A percentile compares a stretch with the other conserved stretches of the same genome.
phyloP scores from a whole-genome alignment of 768 basidiomycete genomes.

The Mycena rosella region DNA sequence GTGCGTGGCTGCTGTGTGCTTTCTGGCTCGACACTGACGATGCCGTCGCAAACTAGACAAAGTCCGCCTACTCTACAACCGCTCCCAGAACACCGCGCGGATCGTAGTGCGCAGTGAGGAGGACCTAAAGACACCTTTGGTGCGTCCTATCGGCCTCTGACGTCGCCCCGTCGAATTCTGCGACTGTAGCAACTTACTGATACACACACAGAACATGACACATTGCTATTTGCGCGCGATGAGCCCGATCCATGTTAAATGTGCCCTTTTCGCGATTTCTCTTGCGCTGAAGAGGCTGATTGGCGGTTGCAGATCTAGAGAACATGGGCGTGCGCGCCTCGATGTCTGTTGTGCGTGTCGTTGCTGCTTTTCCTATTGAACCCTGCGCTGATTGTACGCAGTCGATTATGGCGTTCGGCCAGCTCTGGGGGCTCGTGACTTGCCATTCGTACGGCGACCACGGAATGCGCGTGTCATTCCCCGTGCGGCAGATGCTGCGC shows the following conservation, averaged over 20 bases:
- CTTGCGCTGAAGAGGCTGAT: background rate
- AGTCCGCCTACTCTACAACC: conserved; percentile 81
- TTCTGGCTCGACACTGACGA: background rate
- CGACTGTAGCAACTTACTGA: background rate
- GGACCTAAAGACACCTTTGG: conserved; percentile 77
- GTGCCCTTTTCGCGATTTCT: conserved; percentile 43
- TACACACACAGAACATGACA: conserved; percentile 74
- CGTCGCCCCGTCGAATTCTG: too few species aligned
- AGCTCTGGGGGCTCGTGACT: conserved; percentile 84
- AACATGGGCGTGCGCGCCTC: conserved; percentile 89
- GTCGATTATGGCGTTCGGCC: conserved; percentile 85
- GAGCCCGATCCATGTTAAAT: conserved; percentile 89
- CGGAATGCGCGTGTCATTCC: conserved; percentile 91
- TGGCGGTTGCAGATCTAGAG: conserved; percentile 64
- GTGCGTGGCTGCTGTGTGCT: conserved; percentile 49
- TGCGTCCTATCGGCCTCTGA: conserved; percentile 45
- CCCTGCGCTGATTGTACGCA: conserved; percentile 36
- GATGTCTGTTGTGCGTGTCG: conserved; percentile 79
- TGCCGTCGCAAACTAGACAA: conserved; percentile 62
- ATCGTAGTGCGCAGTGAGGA: conserved; percentile 71
- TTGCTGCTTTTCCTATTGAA: background rate
- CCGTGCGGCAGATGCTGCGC: conserved; percentile 85
- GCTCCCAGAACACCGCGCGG: conserved; percentile 78
- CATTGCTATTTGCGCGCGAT: conserved; percentile 88
- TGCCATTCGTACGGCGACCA: conserved; percentile 82